Base-by-base conservation (phyloP, 768 basidiomycete species). In the Xerocomellus chrysenteron region DNA sequence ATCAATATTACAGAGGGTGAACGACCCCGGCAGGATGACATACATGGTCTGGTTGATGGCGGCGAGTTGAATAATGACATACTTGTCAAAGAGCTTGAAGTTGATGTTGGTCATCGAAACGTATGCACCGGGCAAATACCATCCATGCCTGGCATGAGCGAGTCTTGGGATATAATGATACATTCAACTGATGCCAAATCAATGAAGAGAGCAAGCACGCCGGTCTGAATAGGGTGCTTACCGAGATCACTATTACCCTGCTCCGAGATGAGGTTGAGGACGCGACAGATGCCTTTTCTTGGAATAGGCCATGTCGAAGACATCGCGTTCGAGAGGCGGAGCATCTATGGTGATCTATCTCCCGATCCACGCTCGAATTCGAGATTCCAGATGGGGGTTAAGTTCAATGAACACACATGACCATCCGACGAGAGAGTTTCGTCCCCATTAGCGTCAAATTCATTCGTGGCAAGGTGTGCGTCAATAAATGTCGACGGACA, bases 101-200 rank as follows among this genome's bases (percentile, higher is more conserved):
- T 86, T 75, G 55, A 86, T 80, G 56, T 76, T 80, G 2, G 81
- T 84, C 48, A 84, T 70, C 0, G 82, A 81, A 1, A 61, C 57
- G 59, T 84, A 86, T 5, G 85, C 78, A 2, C 80, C 0, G 84
- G 82, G 40, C 62, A 73, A 10, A 84, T 45, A 17, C 63, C 64
- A 49, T 85, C 81, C 61, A 82, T 76, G 49, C 58, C n/a, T n/a
- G n/a, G n/a, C 56, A 72, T 69, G 13, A 86, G 68, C 3, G 81
- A 78, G 4, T 75, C 69, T 63, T 84, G 82, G 2, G 74, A 73
- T 32, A 87, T 86, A 65, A 86, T 80, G 36, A 86, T 78, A 63
- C 86, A 86, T 60, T 85, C 84, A 39, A 84, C 84, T 83, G 56
- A 48, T 47, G 14, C 26, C n/a, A 46, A 6, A 50, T n/a, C 19